Evolutionary conservation across 73 alveolate species (phyloP), one percentile per base, ranked within the genome.

Genomic region (Chromera velia): DNA sequence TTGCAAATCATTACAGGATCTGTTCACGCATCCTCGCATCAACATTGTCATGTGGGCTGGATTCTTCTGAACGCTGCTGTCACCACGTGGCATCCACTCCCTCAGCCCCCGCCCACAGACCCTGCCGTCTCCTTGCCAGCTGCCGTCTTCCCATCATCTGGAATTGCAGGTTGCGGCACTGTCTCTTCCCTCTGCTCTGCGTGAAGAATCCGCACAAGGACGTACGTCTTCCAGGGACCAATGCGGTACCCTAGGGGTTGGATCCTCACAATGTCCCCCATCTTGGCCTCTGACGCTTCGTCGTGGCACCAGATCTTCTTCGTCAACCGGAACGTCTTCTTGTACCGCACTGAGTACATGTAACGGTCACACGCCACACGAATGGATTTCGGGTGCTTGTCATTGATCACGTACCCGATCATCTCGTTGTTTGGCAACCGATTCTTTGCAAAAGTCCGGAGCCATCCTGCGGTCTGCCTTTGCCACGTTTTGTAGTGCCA

Each of bases 401-500:
- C 85, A 26, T 78, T 78, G 79, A 78, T 47, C 73, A 78, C 85
- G 74, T 78, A 78, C n/a, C 84, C 84, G 65, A n/a, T 32, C n/a
- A 30, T 7, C 78, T 18, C 10, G 26, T 7, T 1, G 67, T 46
- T 30, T 4, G 72, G 33, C 10, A 0, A 19, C 28, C 26, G 9
- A 32, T 1, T 26, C 32, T 6, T 24, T 19, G 22, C 70, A 26
- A 0, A 78, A 28, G 68, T 69, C 24, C 85, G 72, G 6, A 78
- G 73, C 63, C 69, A 78, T 30, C 85, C 85, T 17, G 85, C 85
- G 9, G 85, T 78, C 66, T 78, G 79, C 72, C 85, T 78, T 27
- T 78, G 85, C 85, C 85, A 78, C 67, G 34, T 64, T 79, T 67
- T 67, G 85, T 78, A 78, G 66, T 78, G 85, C 85, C 85, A 78